A percentile compares a stretch with the other conserved stretches of the same genome.
These are phyloP conservation scores for Boletus mariae DNA, from an alignment of 1,284 basidiomycete species.

Conservation along the genomic window DNA sequence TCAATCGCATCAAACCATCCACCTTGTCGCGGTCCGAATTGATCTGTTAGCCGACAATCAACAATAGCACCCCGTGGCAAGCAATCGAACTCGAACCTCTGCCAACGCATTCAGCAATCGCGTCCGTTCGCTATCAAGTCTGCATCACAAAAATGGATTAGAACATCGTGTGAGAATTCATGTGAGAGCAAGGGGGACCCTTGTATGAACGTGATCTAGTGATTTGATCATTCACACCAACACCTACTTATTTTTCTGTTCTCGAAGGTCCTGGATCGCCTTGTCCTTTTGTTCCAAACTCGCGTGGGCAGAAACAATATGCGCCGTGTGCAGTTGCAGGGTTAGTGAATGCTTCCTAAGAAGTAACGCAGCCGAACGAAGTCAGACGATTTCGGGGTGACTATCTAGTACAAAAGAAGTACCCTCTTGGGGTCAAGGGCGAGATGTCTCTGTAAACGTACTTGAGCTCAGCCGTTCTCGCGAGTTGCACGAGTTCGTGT, in stretches of 20 bases:
- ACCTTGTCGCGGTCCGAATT: conserved; percentile 79
- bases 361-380: conserved; percentile 8
- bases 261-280: conserved; percentile 71
- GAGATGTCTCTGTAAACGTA: conserved; percentile 30
- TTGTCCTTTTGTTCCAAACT: conserved; percentile 71
- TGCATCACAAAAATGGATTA: conserved; percentile 29
- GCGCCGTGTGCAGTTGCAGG: conserved; percentile 78
- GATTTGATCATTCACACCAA: conserved; percentile 12
- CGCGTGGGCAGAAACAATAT: conserved; percentile 76
- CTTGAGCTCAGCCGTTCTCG: conserved; percentile 81
- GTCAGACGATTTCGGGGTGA: conserved; percentile 9
- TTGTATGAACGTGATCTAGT: not conserved
- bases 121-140: conserved; percentile 69
- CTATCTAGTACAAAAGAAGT: not conserved
- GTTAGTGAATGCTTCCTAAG: conserved; percentile 74
- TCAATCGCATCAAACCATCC: conserved; percentile 12
- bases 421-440: not conserved
- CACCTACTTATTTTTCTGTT: conserved; percentile 73
- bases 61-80: conserved; percentile 1
- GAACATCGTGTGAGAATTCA: conserved; percentile 9
- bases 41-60: conserved; percentile 41
- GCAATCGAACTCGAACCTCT: conserved; percentile 45
- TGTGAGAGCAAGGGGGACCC: not conserved
- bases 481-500: conserved; percentile 74
- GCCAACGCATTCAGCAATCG: conserved; percentile 61